Conservation (phyloP, 352 stramenopile species). For the Blastocystis sp. region DNA sequence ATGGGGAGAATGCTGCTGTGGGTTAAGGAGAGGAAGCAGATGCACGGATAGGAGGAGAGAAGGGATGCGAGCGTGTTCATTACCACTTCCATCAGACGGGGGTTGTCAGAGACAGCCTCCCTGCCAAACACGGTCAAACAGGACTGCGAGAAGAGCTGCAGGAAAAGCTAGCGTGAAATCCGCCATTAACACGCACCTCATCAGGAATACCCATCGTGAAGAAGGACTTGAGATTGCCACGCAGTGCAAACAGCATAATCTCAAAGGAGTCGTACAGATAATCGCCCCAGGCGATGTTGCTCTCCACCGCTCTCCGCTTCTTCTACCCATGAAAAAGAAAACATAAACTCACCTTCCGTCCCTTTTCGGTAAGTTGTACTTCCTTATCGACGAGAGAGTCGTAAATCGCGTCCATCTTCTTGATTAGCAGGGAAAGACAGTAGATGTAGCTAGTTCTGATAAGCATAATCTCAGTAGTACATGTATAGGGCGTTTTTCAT, state of each 20-base stretch:
- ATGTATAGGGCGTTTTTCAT: conserved; percentile 54
- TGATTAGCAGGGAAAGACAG: conserved; percentile 42
- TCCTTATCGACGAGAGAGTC: conserved; percentile 39
- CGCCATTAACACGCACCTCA: background rate
- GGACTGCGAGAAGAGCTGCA: conserved; percentile 47
- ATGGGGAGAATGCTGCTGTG: background rate
- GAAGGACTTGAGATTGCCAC: conserved; percentile 39
- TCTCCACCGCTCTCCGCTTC: conserved; percentile 22
- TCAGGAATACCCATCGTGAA: conserved; percentile 59
- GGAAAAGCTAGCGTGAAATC: conserved; percentile 29
- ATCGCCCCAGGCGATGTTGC: conserved; percentile 22
- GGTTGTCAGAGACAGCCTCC: background rate
- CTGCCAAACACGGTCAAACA: conserved; percentile 33
- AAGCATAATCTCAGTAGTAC: background rate
- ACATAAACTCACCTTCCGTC: background rate
- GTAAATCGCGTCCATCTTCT: conserved; percentile 21
- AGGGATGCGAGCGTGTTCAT: conserved; percentile 48
- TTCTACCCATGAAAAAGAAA: conserved; percentile 16
- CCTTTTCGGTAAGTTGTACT: conserved; percentile 7
- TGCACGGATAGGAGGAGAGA: conserved; percentile 34
- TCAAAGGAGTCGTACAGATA: conserved; percentile 54
- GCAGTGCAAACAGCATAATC: conserved; percentile 50
- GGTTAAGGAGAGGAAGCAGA: background rate
- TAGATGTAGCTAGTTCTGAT: conserved; percentile 34
- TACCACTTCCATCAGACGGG: conserved; percentile 22